Conservation (phyloP, 768 basidiomycete species). For the Astraeus odoratus region DNA sequence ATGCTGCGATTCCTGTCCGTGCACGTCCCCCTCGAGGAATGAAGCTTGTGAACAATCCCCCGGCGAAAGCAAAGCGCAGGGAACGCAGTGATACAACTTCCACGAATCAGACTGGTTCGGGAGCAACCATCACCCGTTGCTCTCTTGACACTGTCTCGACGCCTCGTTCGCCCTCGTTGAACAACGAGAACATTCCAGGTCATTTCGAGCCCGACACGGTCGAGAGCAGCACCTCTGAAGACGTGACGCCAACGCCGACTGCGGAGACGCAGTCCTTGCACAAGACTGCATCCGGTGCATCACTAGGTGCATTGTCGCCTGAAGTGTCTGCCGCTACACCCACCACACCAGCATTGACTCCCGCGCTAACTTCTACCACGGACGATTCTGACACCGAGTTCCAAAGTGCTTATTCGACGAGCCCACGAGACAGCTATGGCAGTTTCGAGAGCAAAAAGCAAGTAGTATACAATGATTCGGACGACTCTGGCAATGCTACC, state of each 20-base stretch:
- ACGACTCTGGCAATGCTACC: conserved; percentile 25
- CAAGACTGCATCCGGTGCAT: conserved; percentile 29
- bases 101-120: conserved; percentile 45
- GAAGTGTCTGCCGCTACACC: conserved; percentile 20
- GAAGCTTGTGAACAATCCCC: conserved; percentile 27
- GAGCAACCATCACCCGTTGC: conserved; percentile 19
- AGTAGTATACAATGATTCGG: conserved; percentile 18
- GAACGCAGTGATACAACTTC: conserved; percentile 58
- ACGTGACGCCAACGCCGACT: conserved; percentile 17
- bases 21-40: conserved; percentile 33
- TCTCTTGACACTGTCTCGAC: conserved; percentile 22
- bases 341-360: conserved; percentile 30
- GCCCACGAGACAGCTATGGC: conserved; percentile 61
- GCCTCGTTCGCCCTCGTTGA: conserved; percentile 23
- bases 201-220: conserved; percentile 34
- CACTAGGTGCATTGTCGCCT: conserved; percentile 20
- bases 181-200: conserved; percentile 29
- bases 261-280: conserved; percentile 28
- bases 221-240: conserved; percentile 12
- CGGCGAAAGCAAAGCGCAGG: conserved; percentile 34
- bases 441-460: conserved; percentile 32
- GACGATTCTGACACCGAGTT: conserved; percentile 84
- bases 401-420: conserved; percentile 78
- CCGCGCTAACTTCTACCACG: conserved; percentile 35
- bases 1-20: conserved; percentile 33